phyloP scores from a whole-genome alignment of 305 asterid species.

The Fraxinus ornus region DNA sequence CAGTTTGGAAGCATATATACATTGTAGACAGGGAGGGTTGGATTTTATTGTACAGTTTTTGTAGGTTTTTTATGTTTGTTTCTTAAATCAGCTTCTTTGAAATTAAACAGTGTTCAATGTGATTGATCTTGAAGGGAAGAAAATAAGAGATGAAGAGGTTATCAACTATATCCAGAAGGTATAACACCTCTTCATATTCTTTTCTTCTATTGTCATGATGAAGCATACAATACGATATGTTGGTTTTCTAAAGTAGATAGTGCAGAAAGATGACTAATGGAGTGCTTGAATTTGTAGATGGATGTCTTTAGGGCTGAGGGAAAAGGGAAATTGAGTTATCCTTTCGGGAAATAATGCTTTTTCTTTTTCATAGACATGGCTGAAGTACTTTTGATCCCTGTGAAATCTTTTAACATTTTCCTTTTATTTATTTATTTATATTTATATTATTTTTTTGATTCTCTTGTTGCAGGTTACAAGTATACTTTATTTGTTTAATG shows the following conservation, averaged over 20 bases:
- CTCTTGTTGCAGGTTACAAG: neutral
- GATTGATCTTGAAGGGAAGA: constrained; percentile 52
- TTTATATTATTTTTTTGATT: neutral
- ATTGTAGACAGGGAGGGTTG: neutral
- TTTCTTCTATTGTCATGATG: neutral
- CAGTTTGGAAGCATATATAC: neutral
- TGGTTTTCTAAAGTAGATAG: neutral
- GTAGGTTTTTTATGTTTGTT: constrained; percentile 1
- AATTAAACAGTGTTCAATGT: constrained; percentile 59
- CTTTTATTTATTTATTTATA: too few relatives aligned
- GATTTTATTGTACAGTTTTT: neutral
- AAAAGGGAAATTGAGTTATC: neutral
- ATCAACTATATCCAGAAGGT: constrained; percentile 63
- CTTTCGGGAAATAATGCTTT: neutral
- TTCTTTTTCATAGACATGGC: neutral
- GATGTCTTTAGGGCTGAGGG: neutral
- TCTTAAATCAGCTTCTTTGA: constrained; percentile 3
- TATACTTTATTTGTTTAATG: neutral
- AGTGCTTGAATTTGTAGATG: neutral
- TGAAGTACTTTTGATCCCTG: neutral
- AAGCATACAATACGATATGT: neutral
- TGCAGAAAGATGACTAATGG: neutral
- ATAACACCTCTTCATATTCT: constrained; percentile 2
- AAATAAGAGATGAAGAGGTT: constrained; percentile 53
- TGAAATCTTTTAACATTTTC: constrained; percentile 11